Conservation (phyloP, 495 filamentous ascomycete species). For the Penicillium manginii region DNA sequence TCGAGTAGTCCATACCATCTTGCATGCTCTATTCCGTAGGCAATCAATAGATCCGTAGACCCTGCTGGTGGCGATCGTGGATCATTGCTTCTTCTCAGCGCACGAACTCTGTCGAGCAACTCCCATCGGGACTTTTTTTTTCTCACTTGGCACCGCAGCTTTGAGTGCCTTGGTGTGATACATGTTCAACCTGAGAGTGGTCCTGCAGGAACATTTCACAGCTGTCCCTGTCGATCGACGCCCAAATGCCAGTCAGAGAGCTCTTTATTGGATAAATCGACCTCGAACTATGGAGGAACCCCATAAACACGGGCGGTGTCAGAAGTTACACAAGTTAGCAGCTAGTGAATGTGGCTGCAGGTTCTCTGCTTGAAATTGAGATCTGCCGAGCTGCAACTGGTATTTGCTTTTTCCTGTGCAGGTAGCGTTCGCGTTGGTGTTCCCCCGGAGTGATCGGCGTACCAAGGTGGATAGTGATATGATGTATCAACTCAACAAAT, state of each 20-base stretch:
- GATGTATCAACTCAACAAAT: neutral
- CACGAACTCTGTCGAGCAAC: neutral
- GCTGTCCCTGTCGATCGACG: conserved; percentile 10
- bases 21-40: neutral
- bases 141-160: conserved; percentile 1
- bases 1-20: neutral
- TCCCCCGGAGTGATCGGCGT: neutral
- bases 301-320: neutral
- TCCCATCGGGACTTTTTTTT: neutral
- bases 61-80: conserved; percentile 6
- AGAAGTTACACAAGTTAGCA: neutral
- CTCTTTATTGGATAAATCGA: neutral
- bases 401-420: neutral
- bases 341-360: conserved; percentile 1
- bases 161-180: neutral
- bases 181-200: conserved; percentile 8
- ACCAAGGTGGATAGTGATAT: too few species aligned
- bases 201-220: conserved; percentile 7
- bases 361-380: conserved; percentile 1
- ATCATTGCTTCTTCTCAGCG: conserved; percentile 11
- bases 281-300: neutral
- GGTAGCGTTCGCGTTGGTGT: neutral
- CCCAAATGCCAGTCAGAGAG: neutral
- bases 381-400: neutral
- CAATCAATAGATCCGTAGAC: conserved; percentile 9